Conservation (phyloP, 2,329 filamentous ascomycete genomes). For the Akanthomyces muscarius region DNA sequence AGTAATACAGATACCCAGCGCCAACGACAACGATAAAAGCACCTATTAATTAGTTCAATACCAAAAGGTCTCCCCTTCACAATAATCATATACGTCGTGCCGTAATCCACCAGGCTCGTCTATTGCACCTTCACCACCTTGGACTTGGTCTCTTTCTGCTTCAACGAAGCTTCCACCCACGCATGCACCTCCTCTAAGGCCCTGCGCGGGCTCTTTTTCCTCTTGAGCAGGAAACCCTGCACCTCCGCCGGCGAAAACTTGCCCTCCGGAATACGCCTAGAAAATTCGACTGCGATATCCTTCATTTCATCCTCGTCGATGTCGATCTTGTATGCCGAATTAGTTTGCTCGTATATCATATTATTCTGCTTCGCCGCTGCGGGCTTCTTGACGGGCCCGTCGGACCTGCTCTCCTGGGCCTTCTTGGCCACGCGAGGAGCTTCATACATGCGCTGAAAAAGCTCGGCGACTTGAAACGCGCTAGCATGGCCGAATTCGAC, state of each 20-base stretch:
- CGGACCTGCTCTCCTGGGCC: constrained; percentile 12
- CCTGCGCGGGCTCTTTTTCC: constrained; percentile 54
- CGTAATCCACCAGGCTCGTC: neutral
- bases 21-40: no score
- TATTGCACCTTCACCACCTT: constrained; percentile 48
- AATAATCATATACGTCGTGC: neutral
- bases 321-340: constrained; percentile 29
- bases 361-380: neutral
- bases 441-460: constrained; percentile 61
- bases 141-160: constrained; percentile 47
- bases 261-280: constrained; percentile 47
- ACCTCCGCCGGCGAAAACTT: constrained; percentile 58
- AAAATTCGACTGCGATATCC: constrained; percentile 46
- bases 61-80: no score
- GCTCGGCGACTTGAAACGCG: constrained; percentile 48
- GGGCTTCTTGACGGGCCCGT: constrained; percentile 7
- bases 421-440: constrained; percentile 25
- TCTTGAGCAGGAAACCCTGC: constrained; percentile 60
- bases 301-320: constrained; percentile 38
- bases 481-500: constrained; percentile 60
- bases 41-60: no score
- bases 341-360: constrained; percentile 18
- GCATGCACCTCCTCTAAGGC: constrained; percentile 49
- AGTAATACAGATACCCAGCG: no score
- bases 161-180: constrained; percentile 51